Evolutionary conservation across 2,329 filamentous ascomycete genomes (phyloP), one percentile per base, ranked within the genome.

Genomic region (Fusarium sublunatum): DNA sequence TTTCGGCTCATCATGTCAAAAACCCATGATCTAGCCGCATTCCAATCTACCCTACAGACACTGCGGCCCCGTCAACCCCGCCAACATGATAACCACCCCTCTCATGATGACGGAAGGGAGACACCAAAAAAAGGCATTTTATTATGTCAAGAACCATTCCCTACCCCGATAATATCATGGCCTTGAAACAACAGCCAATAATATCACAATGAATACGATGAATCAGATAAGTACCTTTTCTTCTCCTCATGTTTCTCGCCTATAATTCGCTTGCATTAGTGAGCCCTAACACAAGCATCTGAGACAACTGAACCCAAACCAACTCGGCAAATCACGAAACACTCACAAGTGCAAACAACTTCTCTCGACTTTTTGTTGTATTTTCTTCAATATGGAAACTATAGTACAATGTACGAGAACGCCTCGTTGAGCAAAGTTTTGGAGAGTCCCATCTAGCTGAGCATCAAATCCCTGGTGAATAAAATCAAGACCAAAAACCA

Each of bases 401-500:
- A 71, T 71, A 31, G 57, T 71, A 71, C 69, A 71, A 24, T 56
- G 53, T 53, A 46, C 53, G 34, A 46, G 52, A 56, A 62, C 56
- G 50, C 54, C 38, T 40, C 44, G 25, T 67, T 41, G 42, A 46
- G 41, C 41, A 55, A 60, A 61, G 32, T 58, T 19, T 55, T 64
- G 58, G 67, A 68, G 59, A 63, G 54, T 52, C 53, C 56, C 57
- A 51, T 71, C 61, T 68, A 71, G 44, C 53, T 58, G 66, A 70
- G 46, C 53, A 64, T 69, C 52, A 67, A 47, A 63, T 64, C 47
- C 61, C 57, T 54, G 35, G 34, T 38, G 32, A 52, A 52, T 35
- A 52, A 60, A 61, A 64, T 50, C 41, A 65, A 45, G 45, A 57
- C 41, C 48, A 40, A 55, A 34, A 39, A 46, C 51, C 46, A 41